Conservation (phyloP, 2,329 filamentous ascomycete species). For the Dothiorella sarmentorum region DNA sequence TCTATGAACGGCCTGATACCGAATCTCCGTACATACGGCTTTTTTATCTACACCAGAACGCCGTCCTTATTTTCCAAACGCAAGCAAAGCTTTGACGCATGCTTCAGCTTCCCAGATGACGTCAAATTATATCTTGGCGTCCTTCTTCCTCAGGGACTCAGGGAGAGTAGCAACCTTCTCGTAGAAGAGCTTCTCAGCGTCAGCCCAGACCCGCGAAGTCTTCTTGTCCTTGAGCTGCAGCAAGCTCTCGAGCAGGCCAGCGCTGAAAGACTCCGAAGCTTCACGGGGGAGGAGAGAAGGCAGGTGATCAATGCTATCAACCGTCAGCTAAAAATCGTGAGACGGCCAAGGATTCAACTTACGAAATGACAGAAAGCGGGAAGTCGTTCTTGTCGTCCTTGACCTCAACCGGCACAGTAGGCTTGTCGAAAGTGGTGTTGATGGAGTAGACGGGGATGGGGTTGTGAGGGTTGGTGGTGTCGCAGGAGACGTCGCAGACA, state of each 20-base stretch:
- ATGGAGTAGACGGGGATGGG: conserved; percentile 77
- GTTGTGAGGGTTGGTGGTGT: conserved; percentile 70
- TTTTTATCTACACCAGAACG: not conserved
- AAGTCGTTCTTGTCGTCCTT: conserved; percentile 46
- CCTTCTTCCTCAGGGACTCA: conserved; percentile 41
- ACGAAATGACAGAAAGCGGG: conserved; percentile 71
- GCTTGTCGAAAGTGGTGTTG: conserved; percentile 82
- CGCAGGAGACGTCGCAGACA: conserved; percentile 53
- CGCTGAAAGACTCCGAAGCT: conserved; percentile 79
- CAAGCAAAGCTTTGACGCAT: not conserved
- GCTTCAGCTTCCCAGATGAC: not conserved
- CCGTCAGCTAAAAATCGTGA: not conserved
- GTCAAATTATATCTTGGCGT: conserved; percentile 28
- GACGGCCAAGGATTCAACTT: conserved; percentile 50
- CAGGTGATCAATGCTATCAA: conserved; percentile 35
- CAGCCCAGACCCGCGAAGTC: conserved; percentile 73
- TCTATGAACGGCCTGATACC: not conserved
- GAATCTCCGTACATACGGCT: not conserved
- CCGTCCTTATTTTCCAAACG: not conserved
- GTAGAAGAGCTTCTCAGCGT: conserved; percentile 79
- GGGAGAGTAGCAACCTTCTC: conserved; percentile 74
- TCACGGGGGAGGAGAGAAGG: conserved; percentile 74
- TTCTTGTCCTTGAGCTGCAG: conserved; percentile 72
- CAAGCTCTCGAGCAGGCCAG: conserved; percentile 72
- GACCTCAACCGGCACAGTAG: conserved; percentile 73